These are phyloP conservation scores for Solanum hybrid DNA, from an alignment of 305 asterid genomes.

Conservation along the genomic window DNA sequence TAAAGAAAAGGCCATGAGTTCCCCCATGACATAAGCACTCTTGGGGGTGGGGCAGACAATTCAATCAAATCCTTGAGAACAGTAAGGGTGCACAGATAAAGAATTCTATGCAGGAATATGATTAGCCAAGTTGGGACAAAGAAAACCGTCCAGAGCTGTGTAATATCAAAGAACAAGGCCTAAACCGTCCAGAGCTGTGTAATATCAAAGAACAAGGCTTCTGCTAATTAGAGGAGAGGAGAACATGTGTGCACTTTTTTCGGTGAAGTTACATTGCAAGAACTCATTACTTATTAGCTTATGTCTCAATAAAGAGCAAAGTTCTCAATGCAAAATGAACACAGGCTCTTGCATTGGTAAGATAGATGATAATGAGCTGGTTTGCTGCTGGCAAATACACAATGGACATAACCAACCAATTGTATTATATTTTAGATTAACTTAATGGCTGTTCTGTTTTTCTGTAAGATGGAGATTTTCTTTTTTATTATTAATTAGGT, in stretches of 20 bases:
- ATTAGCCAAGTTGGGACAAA: neutral
- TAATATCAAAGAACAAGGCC: neutral
- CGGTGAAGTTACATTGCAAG: neutral
- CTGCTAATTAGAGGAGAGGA: neutral
- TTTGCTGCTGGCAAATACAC: neutral
- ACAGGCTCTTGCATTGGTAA: neutral
- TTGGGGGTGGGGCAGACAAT: neutral
- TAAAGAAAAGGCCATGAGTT: neutral
- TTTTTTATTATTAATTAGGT: neutral
- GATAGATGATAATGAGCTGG: neutral
- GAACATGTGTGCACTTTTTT: neutral
- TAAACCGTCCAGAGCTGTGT: neutral
- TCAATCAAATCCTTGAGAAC: neutral
- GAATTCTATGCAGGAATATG: neutral
- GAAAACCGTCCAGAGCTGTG: neutral
- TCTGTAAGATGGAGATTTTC: neutral
- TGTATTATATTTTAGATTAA: neutral
- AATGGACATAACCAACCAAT: neutral
- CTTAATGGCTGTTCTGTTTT: neutral
- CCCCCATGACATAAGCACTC: neutral
- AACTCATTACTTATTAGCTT: neutral
- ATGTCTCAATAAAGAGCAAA: neutral
- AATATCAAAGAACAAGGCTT: neutral
- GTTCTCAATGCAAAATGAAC: neutral
- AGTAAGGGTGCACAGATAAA: neutral